Conservation (phyloP, 345 rosid genomes). For the Eucalyptus victrix region DNA sequence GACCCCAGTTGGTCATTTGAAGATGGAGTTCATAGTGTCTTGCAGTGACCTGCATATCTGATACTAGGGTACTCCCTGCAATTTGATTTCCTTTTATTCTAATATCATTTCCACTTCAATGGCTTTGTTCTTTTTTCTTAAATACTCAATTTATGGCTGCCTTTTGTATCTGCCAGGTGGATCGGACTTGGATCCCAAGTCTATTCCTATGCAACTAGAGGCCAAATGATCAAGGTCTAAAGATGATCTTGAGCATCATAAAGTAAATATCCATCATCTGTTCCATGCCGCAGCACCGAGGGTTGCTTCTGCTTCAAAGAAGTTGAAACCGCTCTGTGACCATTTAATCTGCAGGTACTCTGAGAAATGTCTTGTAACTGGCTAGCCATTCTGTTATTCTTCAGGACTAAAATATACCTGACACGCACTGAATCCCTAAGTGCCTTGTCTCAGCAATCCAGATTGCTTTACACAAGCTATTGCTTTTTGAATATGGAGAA, state of each 20-base stretch:
- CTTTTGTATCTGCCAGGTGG: background rate
- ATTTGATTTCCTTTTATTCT: background rate
- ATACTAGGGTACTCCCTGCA: background rate
- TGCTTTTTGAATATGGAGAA: background rate
- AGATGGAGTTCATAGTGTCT: background rate
- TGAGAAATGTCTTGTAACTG: background rate
- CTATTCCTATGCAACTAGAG: background rate
- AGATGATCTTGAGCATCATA: background rate
- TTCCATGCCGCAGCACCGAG: background rate
- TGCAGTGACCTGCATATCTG: background rate
- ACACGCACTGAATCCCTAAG: background rate
- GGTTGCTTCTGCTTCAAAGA: background rate
- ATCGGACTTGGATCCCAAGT: background rate
- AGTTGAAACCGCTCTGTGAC: background rate
- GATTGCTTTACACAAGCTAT: background rate
- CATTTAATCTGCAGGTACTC: background rate
- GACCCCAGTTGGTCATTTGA: background rate
- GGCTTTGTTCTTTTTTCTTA: background rate
- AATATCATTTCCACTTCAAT: background rate
- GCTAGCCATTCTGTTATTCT: background rate
- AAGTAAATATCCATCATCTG: background rate
- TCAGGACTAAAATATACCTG: background rate
- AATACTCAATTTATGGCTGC: background rate
- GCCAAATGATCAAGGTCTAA: background rate
- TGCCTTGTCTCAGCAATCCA: background rate